Conservation (phyloP, 768 basidiomycete species). For the Xerocomellus dryophilus region DNA sequence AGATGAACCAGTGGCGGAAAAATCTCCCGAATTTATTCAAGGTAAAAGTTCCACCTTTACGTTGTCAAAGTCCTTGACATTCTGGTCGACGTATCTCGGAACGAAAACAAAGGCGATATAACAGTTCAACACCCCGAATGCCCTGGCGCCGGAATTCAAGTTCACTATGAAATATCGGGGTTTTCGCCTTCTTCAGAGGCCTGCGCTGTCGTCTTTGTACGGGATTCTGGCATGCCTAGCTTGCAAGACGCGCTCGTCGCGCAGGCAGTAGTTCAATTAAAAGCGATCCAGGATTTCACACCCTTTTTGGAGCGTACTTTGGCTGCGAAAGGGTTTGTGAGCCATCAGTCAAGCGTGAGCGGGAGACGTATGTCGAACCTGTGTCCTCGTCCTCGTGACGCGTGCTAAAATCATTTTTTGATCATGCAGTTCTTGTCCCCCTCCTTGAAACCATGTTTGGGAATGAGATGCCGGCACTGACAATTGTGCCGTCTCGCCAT, state of each 20-base stretch:
- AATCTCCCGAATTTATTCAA: constrained; percentile 38
- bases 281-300: constrained; percentile 7
- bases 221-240: constrained; percentile 19
- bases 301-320: constrained; percentile 25
- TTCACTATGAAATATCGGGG: constrained; percentile 50
- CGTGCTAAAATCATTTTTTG: background rate
- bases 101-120: constrained; percentile 16
- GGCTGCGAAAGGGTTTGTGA: constrained; percentile 28
- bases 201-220: constrained; percentile 45
- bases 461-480: constrained; percentile 27
- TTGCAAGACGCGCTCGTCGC: constrained; percentile 7
- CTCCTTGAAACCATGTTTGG: constrained; percentile 24
- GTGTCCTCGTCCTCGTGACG: background rate
- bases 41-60: constrained; percentile 32
- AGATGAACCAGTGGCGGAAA: constrained; percentile 35
- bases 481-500: constrained; percentile 20
- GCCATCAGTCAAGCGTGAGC: background rate
- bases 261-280: constrained; percentile 15
- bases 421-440: constrained; percentile 13
- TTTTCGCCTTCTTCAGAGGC: constrained; percentile 40
- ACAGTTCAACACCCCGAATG: constrained; percentile 2
- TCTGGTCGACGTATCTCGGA: background rate
- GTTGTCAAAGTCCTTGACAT: background rate
- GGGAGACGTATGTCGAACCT: constrained; percentile 17
- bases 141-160: constrained; percentile 4